Conservation (phyloP, 441 rosid genomes). For the Pelargonium cotyledonis region DNA sequence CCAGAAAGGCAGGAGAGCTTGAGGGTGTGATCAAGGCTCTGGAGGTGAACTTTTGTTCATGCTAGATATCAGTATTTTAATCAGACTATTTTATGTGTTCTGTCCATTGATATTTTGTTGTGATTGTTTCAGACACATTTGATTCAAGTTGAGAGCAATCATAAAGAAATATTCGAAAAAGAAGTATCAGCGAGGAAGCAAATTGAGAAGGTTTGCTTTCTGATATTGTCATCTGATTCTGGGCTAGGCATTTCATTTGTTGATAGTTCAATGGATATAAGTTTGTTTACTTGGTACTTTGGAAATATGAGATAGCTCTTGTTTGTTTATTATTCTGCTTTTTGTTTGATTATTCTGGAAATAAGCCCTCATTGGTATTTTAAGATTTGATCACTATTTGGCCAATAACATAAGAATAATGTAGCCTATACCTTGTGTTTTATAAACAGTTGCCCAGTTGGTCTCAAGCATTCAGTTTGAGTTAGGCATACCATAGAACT, state of each 20-base stretch:
- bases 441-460: neutral
- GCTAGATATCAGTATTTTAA: conserved; percentile 12
- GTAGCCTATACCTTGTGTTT: neutral
- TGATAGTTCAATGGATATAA: neutral
- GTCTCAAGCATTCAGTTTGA: neutral
- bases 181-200: conserved; percentile 55
- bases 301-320: neutral
- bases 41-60: conserved; percentile 47
- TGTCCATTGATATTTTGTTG: conserved; percentile 24
- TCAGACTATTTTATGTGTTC: conserved; percentile 11
- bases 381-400: neutral
- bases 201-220: conserved; percentile 58
- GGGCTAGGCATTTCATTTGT: neutral
- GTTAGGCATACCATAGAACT: too few species aligned
- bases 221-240: conserved; percentile 2
- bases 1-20: conserved; percentile 87
- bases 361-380: neutral
- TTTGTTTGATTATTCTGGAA: neutral
- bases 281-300: neutral
- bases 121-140: conserved; percentile 49
- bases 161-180: conserved; percentile 68
- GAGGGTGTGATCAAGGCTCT: conserved; percentile 94
- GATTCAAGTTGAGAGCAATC: conserved; percentile 64
- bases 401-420: neutral
- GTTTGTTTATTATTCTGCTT: neutral